Evolutionary conservation across 805 yeast genomes (phyloP).

Genomic region (Pichia californica): DNA sequence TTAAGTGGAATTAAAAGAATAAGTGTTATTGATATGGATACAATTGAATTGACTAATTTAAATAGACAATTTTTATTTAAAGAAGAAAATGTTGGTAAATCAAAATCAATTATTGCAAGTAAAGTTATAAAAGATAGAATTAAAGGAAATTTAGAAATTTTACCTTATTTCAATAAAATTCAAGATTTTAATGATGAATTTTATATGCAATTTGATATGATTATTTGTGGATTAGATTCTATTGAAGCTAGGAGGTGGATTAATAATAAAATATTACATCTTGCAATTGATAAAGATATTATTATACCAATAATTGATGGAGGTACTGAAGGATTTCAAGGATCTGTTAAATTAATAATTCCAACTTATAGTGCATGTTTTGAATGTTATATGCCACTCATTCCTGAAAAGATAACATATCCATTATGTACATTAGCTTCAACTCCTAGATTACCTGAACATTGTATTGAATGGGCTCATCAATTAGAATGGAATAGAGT

Average conservation of each 20-base stretch:
- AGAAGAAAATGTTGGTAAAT: constrained; percentile 50
- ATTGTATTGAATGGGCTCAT: constrained; percentile 87
- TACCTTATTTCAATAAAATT: constrained; percentile 59
- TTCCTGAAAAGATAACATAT: constrained; percentile 57
- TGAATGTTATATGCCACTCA: constrained; percentile 80
- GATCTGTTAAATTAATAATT: constrained; percentile 80
- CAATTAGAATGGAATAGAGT: constrained; percentile 64
- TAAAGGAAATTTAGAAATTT: constrained; percentile 28
- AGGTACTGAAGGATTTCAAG: constrained; percentile 92
- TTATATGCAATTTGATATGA: constrained; percentile 60
- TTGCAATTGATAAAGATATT: constrained; percentile 47
- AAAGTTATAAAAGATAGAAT: constrained; percentile 42
- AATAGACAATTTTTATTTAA: constrained; percentile 73
- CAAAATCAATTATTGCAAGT: constrained; percentile 66
- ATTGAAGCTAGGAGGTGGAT: constrained; percentile 91
- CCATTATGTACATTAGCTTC: constrained; percentile 94
- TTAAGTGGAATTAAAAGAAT: constrained; percentile 60
- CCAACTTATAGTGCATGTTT: constrained; percentile 87
- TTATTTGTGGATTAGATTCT: constrained; percentile 84
- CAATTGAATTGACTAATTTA: constrained; percentile 68
- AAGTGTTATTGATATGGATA: constrained; percentile 76
- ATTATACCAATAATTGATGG: constrained; percentile 80
- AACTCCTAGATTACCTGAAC: constrained; percentile 91
- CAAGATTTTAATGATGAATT: constrained; percentile 57
- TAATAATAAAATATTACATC: constrained; percentile 56